Base-by-base conservation (phyloP, 2,329 filamentous ascomycete species). In the Botrytis byssoidea region DNA sequence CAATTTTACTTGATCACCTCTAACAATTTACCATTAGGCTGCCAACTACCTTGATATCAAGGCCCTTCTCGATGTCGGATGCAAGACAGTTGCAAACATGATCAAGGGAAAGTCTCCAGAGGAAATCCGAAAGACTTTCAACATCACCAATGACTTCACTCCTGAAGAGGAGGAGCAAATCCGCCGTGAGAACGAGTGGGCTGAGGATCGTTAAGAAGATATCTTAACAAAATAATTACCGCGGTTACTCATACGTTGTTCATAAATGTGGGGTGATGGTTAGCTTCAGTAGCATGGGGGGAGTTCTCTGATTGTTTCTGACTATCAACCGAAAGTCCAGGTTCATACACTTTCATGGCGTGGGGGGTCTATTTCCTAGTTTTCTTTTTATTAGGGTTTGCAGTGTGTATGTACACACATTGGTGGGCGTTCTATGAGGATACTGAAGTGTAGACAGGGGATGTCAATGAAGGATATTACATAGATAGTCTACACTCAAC, bases 41-140 rank as follows among this genome's bases (percentile, higher is more conserved):
- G 94, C 95, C 80, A 99, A 99, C 88, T 99, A 98, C 83, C 92
- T 99, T 74, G 96, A 99, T 79, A 99, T 99, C 87, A 99, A 98
- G 89, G 92, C 94, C 1, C 92, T 99, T 1, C 91, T 99, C 42
- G 96, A 99, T 77, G 95, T 98, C 74, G 96, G 96, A 76, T 99
- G 96, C 90, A 99, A 99, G 90, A 99, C 96, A 0, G 96, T 99
- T 25, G 96, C 96, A 76, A 99, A 99, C 86, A 99, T 99, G 96
- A 99, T 99, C 88, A 99, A 99, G 92, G 96, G 96, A 85, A 99
- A 99, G 88, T 97, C 94, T 0, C 96, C 96, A 4, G 96, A 99
- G 83, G 96, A 99, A 86, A 99, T 99, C 80, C 93, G 96, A 70
- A 99, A 98, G 88, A 99, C 96, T 0, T 99, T 99, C 87, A 99